Evolutionary conservation across 768 basidiomycete species (phyloP).

Genomic region (Boletellus ananiceps): DNA sequence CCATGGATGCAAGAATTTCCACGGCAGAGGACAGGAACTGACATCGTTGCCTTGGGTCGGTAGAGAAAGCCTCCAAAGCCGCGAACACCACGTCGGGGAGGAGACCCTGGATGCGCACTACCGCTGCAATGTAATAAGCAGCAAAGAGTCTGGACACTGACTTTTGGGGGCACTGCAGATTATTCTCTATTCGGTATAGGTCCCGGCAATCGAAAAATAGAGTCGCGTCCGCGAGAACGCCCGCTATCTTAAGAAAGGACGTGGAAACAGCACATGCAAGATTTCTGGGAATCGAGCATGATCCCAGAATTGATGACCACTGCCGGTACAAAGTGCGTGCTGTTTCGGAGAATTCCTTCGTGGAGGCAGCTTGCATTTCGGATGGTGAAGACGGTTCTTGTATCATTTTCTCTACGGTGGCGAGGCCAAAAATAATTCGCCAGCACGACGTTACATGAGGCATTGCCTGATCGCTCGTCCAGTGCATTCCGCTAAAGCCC

Average conservation of each 20-base stretch:
- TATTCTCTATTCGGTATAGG: constrained; percentile 29
- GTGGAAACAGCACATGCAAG: constrained; percentile 31
- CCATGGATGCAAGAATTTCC: constrained; percentile 20
- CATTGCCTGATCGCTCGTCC: not conserved
- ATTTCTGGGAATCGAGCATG: constrained; percentile 31
- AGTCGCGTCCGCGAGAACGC: constrained; percentile 32
- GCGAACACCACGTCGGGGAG: constrained; percentile 31
- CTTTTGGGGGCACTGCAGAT: constrained; percentile 1
- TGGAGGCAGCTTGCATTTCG: not conserved
- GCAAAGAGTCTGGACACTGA: constrained; percentile 9
- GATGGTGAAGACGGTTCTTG: constrained; percentile 1
- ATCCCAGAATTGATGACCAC: constrained; percentile 33
- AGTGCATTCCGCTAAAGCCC: not conserved
- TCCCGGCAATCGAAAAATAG: constrained; percentile 36
- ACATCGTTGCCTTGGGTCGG: constrained; percentile 22
- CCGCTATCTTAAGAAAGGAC: constrained; percentile 45
- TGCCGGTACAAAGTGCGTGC: constrained; percentile 36
- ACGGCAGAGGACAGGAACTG: constrained; percentile 24
- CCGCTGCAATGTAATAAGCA: constrained; percentile 24
- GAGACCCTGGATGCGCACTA: constrained; percentile 25
- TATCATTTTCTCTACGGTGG: constrained; percentile 33
- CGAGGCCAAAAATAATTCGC: constrained; percentile 41
- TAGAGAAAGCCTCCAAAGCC: constrained; percentile 23
- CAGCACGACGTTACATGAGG: constrained; percentile 26
- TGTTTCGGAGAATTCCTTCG: constrained; percentile 22